Base-by-base conservation (phyloP, 306 rosid genomes). In the Prunus davidiana region DNA sequence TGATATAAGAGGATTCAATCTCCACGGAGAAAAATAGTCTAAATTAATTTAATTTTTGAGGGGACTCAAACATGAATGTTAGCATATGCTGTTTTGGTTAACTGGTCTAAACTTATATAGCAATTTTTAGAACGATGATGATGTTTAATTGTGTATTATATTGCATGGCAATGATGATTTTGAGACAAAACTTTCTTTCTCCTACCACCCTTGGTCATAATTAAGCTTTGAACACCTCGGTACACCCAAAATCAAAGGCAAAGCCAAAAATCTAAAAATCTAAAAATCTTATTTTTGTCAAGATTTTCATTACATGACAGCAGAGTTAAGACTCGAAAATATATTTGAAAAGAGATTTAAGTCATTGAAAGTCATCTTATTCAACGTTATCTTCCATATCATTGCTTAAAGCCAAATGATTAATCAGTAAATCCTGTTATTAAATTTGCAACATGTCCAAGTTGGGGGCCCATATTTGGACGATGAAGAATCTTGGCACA, bases 11-110 rank as follows among this genome's bases (percentile, higher is more conserved):
- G 3, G 19, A 19, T 51, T 51, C 7, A 16, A 16, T 51, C 20
- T 19, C 16, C 5, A 5, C 14, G n/a, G 2, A 51, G 8, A 16
- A 51, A 38, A 4, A 7, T 38, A 38, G 43, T 6, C 0, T 38
- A 38, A 38, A 1, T 38, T 38, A 38, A 38, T 38, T 0, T 38
- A 38, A 7, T 38, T 1, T 6, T 1, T 0, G 0, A 6, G 2
- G 9, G 2, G 9, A 34, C 9, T 38, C 43, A 7, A 38, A 38
- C 2, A 1, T 38, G 0, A 0, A 7, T 38, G 43, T 38, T 6
- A 38, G 9, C 0, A 7, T 0, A 38, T 4, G 0, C 0, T 7
- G 0, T 0, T 7, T 0, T 34, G 0, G 8, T 34, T 3, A 34
- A 34, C 0, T 34, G 8, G 43, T 2, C 2, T 38, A 38, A 38